A percentile compares a stretch with the other conserved stretches of the same genome.
Conservation (phyloP, 2,329 filamentous ascomycete species). For the Cordyceps tenuipes region DNA sequence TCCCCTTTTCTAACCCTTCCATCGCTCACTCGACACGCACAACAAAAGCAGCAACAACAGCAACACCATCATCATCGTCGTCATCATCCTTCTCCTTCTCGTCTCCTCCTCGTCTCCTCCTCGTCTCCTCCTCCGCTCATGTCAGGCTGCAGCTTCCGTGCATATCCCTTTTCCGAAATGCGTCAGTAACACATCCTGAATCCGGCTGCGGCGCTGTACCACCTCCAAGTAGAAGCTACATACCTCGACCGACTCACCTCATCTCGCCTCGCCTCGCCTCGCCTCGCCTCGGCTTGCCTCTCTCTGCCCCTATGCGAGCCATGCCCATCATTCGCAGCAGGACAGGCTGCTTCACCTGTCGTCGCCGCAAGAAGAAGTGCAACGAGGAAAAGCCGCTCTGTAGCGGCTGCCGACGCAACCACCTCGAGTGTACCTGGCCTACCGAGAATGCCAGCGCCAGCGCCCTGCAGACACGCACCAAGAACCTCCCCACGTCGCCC, state of each 20-base stretch:
- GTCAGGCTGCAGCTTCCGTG: no score
- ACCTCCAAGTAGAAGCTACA: not conserved
- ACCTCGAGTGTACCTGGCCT: conserved; percentile 45
- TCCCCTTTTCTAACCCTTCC: not conserved
- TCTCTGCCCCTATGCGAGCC: conserved; percentile 7
- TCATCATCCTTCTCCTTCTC: no score
- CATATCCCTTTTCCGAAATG: not conserved
- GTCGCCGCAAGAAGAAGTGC: conserved; percentile 46
- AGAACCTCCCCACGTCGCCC: not conserved
- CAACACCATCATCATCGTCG: no score
- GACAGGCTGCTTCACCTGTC: conserved; percentile 40
- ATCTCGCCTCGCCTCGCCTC: not conserved
- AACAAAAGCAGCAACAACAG: no score
- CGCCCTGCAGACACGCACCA: conserved; percentile 4
- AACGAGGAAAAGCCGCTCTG: conserved; percentile 45
- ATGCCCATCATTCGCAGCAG: conserved; percentile 28
- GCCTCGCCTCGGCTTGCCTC: no score
- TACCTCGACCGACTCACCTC: not conserved
- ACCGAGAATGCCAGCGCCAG: conserved; percentile 14
- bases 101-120: no score
- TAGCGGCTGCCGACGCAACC: conserved; percentile 44
- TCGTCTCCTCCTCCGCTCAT: not conserved
- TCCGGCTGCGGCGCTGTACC: not conserved
- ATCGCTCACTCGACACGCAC: not conserved
- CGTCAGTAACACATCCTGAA: not conserved